Conservation (phyloP, 1,284 basidiomycete species). For the Serendipita sp. region DNA sequence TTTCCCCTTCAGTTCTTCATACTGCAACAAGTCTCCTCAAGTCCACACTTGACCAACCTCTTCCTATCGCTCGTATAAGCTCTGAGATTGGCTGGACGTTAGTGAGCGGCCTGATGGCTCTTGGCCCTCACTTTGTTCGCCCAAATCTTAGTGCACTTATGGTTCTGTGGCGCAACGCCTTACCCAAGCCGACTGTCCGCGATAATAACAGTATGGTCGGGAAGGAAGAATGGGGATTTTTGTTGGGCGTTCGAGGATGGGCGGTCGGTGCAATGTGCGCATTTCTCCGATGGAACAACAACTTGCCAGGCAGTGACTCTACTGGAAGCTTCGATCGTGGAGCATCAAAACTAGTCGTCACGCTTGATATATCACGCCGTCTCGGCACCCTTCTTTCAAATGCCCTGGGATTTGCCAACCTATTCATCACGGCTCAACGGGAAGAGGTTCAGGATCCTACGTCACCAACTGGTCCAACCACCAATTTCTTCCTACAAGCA, state of each 20-base stretch:
- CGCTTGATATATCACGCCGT: slow-evolving; percentile 79
- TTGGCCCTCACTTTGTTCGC: slow-evolving; percentile 87
- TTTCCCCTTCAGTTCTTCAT: slow-evolving; percentile 59
- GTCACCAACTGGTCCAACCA: not conserved
- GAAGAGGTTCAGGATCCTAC: slow-evolving; percentile 11
- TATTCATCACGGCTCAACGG: slow-evolving; percentile 39
- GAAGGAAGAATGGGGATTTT: slow-evolving; percentile 80
- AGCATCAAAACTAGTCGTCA: slow-evolving; percentile 49
- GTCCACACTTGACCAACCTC: slow-evolving; percentile 78
- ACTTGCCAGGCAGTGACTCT: not conserved
- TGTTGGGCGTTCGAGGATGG: slow-evolving; percentile 82
- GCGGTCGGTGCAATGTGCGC: slow-evolving; percentile 79
- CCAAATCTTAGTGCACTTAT: slow-evolving; percentile 85
- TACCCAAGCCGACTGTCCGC: slow-evolving; percentile 87
- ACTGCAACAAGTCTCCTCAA: slow-evolving; percentile 85
- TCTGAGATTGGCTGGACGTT: slow-evolving; percentile 92
- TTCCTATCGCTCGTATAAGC: slow-evolving; percentile 69
- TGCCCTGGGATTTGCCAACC: slow-evolving; percentile 77
- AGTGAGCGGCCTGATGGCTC: slow-evolving; percentile 79
- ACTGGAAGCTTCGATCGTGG: not conserved
- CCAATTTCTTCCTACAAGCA: not conserved
- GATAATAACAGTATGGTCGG: slow-evolving; percentile 50
- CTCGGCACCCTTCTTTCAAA: slow-evolving; percentile 80
- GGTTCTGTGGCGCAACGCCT: slow-evolving; percentile 90
- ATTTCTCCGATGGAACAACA: slow-evolving; percentile 74